These are phyloP conservation scores for Didymella keratinophila DNA, from an alignment of 2,329 filamentous ascomycete genomes.

Conservation along the genomic window DNA sequence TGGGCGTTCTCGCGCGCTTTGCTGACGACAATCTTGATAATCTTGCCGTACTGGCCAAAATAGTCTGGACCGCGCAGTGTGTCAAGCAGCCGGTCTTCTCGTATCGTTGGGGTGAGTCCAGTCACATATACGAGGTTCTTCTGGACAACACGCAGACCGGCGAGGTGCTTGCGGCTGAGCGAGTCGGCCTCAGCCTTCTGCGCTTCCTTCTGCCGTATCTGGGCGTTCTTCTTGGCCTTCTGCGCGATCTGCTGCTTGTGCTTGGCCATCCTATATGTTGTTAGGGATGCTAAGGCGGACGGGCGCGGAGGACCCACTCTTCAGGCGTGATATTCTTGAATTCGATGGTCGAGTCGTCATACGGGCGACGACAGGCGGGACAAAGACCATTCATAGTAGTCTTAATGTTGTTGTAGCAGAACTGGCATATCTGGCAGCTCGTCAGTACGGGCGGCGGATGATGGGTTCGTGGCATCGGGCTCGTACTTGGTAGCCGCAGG, in stretches of 20 bases:
- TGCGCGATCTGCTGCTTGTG: conserved; percentile 77
- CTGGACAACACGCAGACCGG: conserved; percentile 93
- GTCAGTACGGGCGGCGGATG: conserved; percentile 35
- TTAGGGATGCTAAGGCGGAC: conserved; percentile 32
- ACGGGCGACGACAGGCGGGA: conserved; percentile 93
- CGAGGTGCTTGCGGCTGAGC: conserved; percentile 92
- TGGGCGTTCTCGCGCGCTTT: conserved; percentile 81
- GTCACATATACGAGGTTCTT: conserved; percentile 99
- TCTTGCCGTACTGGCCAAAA: conserved; percentile 97
- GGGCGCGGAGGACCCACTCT: conserved; percentile 70
- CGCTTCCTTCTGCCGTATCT: conserved; percentile 88
- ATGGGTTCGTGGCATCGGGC: conserved; percentile 31
- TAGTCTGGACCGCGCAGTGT: conserved; percentile 91
- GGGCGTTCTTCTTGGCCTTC: conserved; percentile 92
- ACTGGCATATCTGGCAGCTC: conserved; percentile 81
- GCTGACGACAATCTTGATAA: conserved; percentile 98
- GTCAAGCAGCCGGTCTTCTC: conserved; percentile 90
- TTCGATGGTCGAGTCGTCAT: conserved; percentile 96
- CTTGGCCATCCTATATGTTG: conserved; percentile 67
- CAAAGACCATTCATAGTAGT: conserved; percentile 97
- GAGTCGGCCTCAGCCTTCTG: conserved; percentile 97
- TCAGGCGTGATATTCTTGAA: conserved; percentile 95
- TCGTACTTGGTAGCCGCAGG: conserved; percentile 95
- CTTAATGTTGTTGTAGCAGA: conserved; percentile 99
- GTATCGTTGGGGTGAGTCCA: conserved; percentile 87